Percentiles rank a stretch among this genome's conserved stretches.
phyloP scores from a whole-genome alignment of 257 asterid species.

The Catharanthus roseus region DNA sequence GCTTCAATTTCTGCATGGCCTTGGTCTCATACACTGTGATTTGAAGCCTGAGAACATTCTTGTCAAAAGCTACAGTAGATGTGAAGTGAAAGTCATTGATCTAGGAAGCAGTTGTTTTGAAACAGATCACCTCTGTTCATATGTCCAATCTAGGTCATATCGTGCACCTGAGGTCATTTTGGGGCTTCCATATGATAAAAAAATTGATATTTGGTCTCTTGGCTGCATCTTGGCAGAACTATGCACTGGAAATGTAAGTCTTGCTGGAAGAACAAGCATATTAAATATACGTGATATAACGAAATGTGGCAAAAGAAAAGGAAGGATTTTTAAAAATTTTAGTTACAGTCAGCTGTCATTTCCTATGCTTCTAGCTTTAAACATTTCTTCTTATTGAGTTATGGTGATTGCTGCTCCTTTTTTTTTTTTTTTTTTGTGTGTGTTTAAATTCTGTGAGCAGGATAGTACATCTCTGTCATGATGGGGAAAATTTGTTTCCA shows the following conservation, averaged over 20 bases:
- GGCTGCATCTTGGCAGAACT: conserved; percentile 99
- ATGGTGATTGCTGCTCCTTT: not conserved
- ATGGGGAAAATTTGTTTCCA: not conserved
- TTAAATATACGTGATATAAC: not conserved
- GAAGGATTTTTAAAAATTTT: not conserved
- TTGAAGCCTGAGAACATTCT: conserved; percentile 97
- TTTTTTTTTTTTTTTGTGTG: no score
- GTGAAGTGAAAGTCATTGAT: conserved; percentile 98
- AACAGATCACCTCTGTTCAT: conserved; percentile 96
- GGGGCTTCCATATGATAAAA: conserved; percentile 91
- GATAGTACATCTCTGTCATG: not conserved
- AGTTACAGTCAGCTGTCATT: not conserved
- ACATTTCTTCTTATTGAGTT: not conserved
- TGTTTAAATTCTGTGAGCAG: not conserved
- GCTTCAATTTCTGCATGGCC: conserved; percentile 83
- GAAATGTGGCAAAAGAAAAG: no score
- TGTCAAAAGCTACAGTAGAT: conserved; percentile 98
- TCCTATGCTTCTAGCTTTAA: not conserved
- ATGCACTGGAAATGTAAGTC: conserved; percentile 94
- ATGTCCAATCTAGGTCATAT: conserved; percentile 95
- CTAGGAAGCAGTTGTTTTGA: conserved; percentile 96
- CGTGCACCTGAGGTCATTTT: conserved; percentile 97
- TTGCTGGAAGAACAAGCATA: conserved; percentile 9
- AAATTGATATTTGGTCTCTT: conserved; percentile 96
- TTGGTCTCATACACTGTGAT: conserved; percentile 98